These are phyloP conservation scores for Thinopyrum elongatum DNA, from an alignment of 176 grass and related monocot species.

Conservation along the genomic window DNA sequence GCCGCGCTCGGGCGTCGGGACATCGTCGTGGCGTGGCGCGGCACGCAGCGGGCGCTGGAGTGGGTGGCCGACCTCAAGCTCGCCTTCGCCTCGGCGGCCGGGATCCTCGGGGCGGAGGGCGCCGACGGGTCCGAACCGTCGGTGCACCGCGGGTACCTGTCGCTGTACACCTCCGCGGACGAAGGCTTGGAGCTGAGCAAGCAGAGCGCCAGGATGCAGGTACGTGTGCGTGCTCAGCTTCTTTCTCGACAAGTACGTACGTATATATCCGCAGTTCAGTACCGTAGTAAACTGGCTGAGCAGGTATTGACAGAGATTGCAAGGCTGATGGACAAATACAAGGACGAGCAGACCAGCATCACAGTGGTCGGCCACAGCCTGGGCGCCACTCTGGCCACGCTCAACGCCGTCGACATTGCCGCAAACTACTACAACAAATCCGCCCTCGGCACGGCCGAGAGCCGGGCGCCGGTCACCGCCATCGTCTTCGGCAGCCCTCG, in stretches of 20 bases:
- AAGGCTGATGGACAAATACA: slow-evolving; percentile 61
- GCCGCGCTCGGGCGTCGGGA: slow-evolving; percentile 71
- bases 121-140: slow-evolving; percentile 37
- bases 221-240: slow-evolving; percentile 12
- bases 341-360: slow-evolving; percentile 84
- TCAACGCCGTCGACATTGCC: slow-evolving; percentile 67
- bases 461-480: slow-evolving; percentile 40
- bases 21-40: slow-evolving; percentile 77
- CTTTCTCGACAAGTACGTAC: background rate
- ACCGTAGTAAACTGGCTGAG: too few species aligned
- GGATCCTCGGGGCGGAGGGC: slow-evolving; percentile 42
- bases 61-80: slow-evolving; percentile 79
- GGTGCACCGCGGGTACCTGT: slow-evolving; percentile 71
- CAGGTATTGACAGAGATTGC: slow-evolving; percentile 73
- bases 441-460: background rate
- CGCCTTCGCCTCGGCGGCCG: slow-evolving; percentile 51
- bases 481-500: slow-evolving; percentile 76
- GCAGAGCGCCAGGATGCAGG: slow-evolving; percentile 74
- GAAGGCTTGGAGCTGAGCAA: slow-evolving; percentile 43
- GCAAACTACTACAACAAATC: slow-evolving; percentile 51
- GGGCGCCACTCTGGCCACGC: slow-evolving; percentile 74
- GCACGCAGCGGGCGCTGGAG: slow-evolving; percentile 65
- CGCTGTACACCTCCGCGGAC: slow-evolving; percentile 76
- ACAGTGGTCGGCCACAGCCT: slow-evolving; percentile 83
- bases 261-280: background rate